Conservation (phyloP, 2,329 filamentous ascomycete genomes). For the Xylaria sp. region DNA sequence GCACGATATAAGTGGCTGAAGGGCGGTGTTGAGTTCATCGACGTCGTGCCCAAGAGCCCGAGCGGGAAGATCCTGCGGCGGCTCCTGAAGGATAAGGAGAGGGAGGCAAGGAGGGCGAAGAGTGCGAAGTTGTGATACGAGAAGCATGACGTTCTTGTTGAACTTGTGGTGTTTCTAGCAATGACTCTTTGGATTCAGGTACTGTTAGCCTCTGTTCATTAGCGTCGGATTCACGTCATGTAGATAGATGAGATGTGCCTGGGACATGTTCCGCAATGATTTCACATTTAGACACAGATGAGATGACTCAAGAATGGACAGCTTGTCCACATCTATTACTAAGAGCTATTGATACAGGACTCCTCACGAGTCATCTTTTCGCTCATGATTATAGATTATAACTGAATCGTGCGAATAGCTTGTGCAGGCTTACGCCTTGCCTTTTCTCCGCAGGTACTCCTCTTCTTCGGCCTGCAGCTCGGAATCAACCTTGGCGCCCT, state of each 20-base stretch:
- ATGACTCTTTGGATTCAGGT: neutral
- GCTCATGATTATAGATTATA: constrained; percentile 4
- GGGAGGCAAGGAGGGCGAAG: constrained; percentile 67
- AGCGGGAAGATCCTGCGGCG: constrained; percentile 73
- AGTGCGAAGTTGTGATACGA: constrained; percentile 68
- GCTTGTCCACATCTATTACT: constrained; percentile 11
- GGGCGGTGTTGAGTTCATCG: constrained; percentile 64
- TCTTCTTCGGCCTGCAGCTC: constrained; percentile 76
- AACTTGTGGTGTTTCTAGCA: neutral
- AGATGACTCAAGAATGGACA: neutral
- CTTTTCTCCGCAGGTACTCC: constrained; percentile 71
- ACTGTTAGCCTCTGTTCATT: neutral
- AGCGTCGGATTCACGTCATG: too few species aligned
- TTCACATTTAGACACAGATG: neutral
- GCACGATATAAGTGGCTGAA: constrained; percentile 69
- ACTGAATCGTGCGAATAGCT: neutral
- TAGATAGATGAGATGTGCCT: too few species aligned
- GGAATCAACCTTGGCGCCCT: constrained; percentile 77
- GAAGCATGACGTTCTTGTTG: too few species aligned
- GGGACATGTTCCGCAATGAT: neutral
- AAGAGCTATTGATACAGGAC: constrained; percentile 10
- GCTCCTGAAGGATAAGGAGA: constrained; percentile 74
- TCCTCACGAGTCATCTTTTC: neutral
- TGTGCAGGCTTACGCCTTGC: constrained; percentile 53
- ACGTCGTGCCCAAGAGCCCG: constrained; percentile 71